These are phyloP conservation scores for Moesziomyces aphidis DNA, from an alignment of 1,284 basidiomycete species.

Conservation along the genomic window DNA sequence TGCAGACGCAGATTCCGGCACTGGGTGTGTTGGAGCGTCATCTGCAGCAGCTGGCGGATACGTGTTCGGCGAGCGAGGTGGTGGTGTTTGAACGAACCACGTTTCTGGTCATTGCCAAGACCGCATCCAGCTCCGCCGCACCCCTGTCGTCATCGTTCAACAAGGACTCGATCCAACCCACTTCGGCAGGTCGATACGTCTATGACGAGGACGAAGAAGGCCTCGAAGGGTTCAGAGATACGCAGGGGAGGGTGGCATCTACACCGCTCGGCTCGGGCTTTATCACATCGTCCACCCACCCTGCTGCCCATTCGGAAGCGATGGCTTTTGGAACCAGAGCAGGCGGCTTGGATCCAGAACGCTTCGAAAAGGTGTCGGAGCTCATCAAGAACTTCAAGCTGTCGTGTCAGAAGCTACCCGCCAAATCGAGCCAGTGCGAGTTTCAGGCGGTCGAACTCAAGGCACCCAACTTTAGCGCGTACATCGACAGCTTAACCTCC, in stretches of 20 bases:
- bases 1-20: conserved; percentile 95
- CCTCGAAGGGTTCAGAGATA: conserved; percentile 46
- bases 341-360: conserved; percentile 76
- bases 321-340: not conserved
- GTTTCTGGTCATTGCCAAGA: conserved; percentile 85
- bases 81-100: conserved; percentile 97
- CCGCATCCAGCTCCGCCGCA: conserved; percentile 1
- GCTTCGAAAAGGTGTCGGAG: conserved; percentile 95
- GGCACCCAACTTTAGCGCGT: conserved; percentile 77
- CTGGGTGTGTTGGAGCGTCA: conserved; percentile 87
- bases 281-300: conserved; percentile 11
- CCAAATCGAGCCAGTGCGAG: conserved; percentile 30
- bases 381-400: conserved; percentile 95
- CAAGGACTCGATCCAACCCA: conserved; percentile 6
- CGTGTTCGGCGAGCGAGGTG: conserved; percentile 90
- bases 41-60: conserved; percentile 83
- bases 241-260: conserved; percentile 10
- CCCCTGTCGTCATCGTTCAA: conserved; percentile 62
- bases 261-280: conserved; percentile 29
- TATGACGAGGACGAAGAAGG: conserved; percentile 37
- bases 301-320: not conserved
- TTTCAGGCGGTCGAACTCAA: conserved; percentile 67
- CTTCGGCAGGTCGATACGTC: conserved; percentile 1
- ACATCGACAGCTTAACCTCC: conserved; percentile 91
- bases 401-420: conserved; percentile 72